Base-by-base conservation (phyloP, 2,329 filamentous ascomycete genomes). In the Phialophora verrucosa region DNA sequence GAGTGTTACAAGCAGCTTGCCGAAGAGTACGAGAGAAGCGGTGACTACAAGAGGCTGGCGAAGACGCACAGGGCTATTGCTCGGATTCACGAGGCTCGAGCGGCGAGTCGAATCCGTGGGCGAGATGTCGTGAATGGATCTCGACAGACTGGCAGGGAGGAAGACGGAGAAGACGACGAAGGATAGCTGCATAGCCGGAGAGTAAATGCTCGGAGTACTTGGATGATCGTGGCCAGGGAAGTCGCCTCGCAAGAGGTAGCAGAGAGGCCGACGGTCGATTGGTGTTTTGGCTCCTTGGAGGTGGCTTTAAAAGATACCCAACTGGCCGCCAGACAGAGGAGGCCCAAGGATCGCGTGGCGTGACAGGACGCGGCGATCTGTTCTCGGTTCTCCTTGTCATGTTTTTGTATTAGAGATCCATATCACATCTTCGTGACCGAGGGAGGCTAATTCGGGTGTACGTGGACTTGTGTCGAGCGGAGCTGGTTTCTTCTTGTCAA, bases 21-120 rank as follows among this genome's bases (percentile, higher is more conserved):
- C 56, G 80, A 83, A n/a, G 93, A 98, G 78, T 99, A 98, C 76
- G 93, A 97, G 80, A 87, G 85, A 71, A 96, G 93, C 67, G 81
- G 91, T 0, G 95, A 99, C 78, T 97, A 96, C 73, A 85, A 90
- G 38, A 97, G 99, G 79, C 84, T 99, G 27, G 93, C 95, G 0
- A 87, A 93, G 68, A 91, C 93, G 0, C 90, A 97, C 77, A 86
- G 93, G 67, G 93, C 94, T 6, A 97, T 97, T 80, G 94, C 93
- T 23, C 91, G 90, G 59, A 93, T 98, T 27, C 93, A 97, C 77
- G 95, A 98, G 47, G 69, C 70, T 4, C 77, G 71, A 42, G 71
- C 71, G 8, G 65, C 69, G 27, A 70, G 68, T 49, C 69, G 68
- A 12, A 20, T 65, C 4, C 64, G 59, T 7, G 59, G 59, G 49